Percentiles rank a stretch among this genome's conserved stretches.
Conservation (phyloP, 2,329 filamentous ascomycete genomes). For the Hymenoscyphus repandus region DNA sequence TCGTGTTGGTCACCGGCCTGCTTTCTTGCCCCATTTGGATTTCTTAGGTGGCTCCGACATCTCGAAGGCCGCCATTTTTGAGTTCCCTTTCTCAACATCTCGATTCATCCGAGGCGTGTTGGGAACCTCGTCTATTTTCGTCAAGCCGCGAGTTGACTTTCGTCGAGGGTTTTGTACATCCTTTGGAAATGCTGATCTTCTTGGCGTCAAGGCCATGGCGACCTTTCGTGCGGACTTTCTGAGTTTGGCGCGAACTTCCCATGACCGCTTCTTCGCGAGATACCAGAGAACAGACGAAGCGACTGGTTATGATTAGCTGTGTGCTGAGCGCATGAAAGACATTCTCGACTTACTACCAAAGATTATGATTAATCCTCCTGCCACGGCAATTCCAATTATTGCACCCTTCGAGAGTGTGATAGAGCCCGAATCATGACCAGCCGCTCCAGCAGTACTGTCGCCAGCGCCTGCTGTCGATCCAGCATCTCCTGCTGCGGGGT, state of each 20-base stretch:
- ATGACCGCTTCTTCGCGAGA: constrained; percentile 78
- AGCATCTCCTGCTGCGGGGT: constrained; percentile 27
- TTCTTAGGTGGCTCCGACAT: constrained; percentile 28
- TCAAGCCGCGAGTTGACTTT: constrained; percentile 36
- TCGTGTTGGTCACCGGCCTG: constrained; percentile 17
- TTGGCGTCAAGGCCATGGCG: constrained; percentile 56
- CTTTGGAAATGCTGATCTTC: constrained; percentile 54
- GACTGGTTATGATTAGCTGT: constrained; percentile 12
- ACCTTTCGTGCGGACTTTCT: constrained; percentile 62
- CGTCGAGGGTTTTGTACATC: constrained; percentile 44
- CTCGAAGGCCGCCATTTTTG: constrained; percentile 28
- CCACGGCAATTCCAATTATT: constrained; percentile 68
- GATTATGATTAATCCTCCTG: constrained; percentile 62
- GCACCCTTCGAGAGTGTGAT: constrained; percentile 63
- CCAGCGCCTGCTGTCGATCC: constrained; percentile 35
- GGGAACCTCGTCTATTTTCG: constrained; percentile 49
- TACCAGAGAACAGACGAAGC: constrained; percentile 62
- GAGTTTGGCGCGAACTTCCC: constrained; percentile 70
- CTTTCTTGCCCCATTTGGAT: constrained; percentile 28
- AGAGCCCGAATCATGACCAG: constrained; percentile 54
- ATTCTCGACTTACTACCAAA: constrained; percentile 56
- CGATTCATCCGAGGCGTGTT: constrained; percentile 51
- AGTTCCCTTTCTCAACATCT: constrained; percentile 54
- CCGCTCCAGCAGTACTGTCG: constrained; percentile 57
- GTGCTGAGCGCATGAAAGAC: not conserved